phyloP scores from a whole-genome alignment of 306 rosid genomes.

The Morella rubra region DNA sequence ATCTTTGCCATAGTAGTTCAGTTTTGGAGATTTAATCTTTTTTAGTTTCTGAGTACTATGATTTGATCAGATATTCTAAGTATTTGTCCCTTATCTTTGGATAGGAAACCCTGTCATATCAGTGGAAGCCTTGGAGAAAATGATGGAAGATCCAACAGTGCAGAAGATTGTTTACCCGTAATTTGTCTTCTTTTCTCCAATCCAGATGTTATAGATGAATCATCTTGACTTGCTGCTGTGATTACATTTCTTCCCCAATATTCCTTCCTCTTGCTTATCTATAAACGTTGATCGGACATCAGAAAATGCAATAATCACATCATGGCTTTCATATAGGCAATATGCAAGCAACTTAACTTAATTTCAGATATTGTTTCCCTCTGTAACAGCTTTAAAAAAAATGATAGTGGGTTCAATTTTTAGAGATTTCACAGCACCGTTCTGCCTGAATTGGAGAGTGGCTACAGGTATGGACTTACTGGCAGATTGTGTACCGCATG shows the following conservation, averaged over 20 bases:
- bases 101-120: constrained; percentile 71
- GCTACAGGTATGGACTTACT: not conserved
- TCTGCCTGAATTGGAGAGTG: not conserved
- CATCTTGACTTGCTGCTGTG: constrained; percentile 5
- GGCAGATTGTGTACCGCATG: not conserved
- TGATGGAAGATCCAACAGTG: constrained; percentile 99
- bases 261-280: not conserved
- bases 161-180: constrained; percentile 99
- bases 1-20: constrained; percentile 20
- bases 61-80: constrained; percentile 23
- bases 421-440: not conserved
- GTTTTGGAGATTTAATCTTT: constrained; percentile 1
- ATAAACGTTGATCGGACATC: not conserved
- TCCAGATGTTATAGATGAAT: constrained; percentile 13
- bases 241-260: not conserved
- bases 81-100: constrained; percentile 27
- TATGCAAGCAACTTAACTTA: not conserved
- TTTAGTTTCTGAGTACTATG: not conserved
- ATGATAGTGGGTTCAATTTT: not conserved
- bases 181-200: constrained; percentile 37
- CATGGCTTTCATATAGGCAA: not conserved
- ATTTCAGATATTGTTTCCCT: not conserved
- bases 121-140: constrained; percentile 96
- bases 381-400: not conserved
- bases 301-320: not conserved